Evolutionary conservation across 2,329 filamentous ascomycete genomes (phyloP).

Genomic region (Aaosphaeria arxii): DNA sequence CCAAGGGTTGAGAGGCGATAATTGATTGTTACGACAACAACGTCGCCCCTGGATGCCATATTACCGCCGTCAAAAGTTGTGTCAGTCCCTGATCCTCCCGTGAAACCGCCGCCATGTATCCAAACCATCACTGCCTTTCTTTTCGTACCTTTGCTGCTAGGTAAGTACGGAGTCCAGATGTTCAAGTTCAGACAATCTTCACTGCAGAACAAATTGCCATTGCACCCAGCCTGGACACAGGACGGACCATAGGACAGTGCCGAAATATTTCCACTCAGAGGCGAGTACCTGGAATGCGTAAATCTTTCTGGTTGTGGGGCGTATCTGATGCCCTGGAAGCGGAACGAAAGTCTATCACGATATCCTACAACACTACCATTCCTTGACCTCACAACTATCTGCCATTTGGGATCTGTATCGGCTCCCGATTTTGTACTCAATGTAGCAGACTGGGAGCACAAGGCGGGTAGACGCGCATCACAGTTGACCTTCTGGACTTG

Average conservation of each 20-base stretch:
- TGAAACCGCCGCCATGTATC: constrained; percentile 46
- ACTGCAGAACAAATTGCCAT: constrained; percentile 13
- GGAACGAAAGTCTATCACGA: constrained; percentile 49
- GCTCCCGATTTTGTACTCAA: constrained; percentile 2
- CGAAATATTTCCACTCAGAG: constrained; percentile 31
- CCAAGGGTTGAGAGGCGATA: constrained; percentile 39
- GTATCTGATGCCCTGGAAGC: constrained; percentile 51
- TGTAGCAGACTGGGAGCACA: constrained; percentile 22
- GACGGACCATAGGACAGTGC: constrained; percentile 30
- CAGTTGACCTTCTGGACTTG: constrained; percentile 12
- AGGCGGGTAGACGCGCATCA: constrained; percentile 15
- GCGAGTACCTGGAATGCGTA: constrained; percentile 43
- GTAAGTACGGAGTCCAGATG: constrained; percentile 39
- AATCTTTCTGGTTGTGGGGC: constrained; percentile 46
- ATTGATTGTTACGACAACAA: constrained; percentile 44
- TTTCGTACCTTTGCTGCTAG: constrained; percentile 13
- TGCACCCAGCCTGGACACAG: constrained; percentile 41
- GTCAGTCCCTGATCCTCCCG: constrained; percentile 42
- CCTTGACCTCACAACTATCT: constrained; percentile 14
- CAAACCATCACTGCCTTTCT: constrained; percentile 49
- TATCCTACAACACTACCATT: constrained; percentile 32
- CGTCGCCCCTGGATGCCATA: constrained; percentile 45
- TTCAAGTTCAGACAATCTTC: constrained; percentile 50
- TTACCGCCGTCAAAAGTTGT: constrained; percentile 47
- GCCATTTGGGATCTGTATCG: constrained; percentile 10